Conservation (phyloP, 148 eudicot genomes). For the Beta vulgaris region DNA sequence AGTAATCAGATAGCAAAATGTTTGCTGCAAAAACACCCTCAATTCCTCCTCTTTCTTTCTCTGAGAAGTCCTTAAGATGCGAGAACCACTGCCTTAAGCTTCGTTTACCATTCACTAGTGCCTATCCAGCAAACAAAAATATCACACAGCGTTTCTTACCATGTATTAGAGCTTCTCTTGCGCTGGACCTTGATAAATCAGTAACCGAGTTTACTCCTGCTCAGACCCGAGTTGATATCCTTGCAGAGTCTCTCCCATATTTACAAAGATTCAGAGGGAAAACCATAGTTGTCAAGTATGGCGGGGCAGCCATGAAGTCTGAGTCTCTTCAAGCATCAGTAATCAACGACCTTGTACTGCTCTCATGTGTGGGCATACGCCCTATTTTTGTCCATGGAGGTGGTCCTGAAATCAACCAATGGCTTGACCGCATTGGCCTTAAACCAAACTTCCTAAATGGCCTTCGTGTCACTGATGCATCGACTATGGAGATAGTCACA, state of each 20-base stretch:
- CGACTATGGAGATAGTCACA: slow-evolving; percentile 81
- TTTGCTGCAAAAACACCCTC: slow-evolving; percentile 14
- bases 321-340: slow-evolving; percentile 68
- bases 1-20: slow-evolving; percentile 1
- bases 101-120: background rate
- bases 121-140: slow-evolving; percentile 3
- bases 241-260: slow-evolving; percentile 71
- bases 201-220: slow-evolving; percentile 27
- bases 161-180: slow-evolving; percentile 2
- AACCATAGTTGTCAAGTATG: slow-evolving; percentile 75
- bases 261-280: slow-evolving; percentile 75
- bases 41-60: slow-evolving; percentile 4
- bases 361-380: slow-evolving; percentile 68
- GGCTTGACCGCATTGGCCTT: slow-evolving; percentile 54
- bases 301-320: slow-evolving; percentile 87
- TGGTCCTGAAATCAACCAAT: slow-evolving; percentile 73
- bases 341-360: slow-evolving; percentile 59
- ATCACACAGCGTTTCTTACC: background rate
- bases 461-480: slow-evolving; percentile 65
- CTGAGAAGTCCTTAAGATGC: slow-evolving; percentile 11
- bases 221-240: slow-evolving; percentile 59
- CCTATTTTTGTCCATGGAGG: slow-evolving; percentile 78
- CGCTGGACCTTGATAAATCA: slow-evolving; percentile 13
- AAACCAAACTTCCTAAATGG: slow-evolving; percentile 67
- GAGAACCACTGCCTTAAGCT: slow-evolving; percentile 12